Percentiles rank a stretch among this genome's conserved stretches.
These are phyloP conservation scores for Penicillium arizonense DNA, from an alignment of 495 filamentous ascomycete species.

Conservation along the genomic window DNA sequence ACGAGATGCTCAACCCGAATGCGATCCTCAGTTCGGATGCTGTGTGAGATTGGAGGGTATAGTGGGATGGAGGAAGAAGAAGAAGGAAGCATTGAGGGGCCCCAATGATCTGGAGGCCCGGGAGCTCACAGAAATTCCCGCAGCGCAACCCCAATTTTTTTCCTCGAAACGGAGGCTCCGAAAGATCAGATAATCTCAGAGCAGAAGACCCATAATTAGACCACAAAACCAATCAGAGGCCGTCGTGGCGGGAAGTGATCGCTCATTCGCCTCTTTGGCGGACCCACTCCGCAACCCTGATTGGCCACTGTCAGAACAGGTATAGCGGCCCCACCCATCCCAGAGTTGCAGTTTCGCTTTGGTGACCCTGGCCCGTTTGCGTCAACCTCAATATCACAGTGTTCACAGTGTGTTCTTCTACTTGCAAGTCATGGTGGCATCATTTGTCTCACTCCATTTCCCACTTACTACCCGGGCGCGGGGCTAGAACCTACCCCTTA, in stretches of 20 bases:
- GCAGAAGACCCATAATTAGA: background rate
- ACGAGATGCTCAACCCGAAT: background rate
- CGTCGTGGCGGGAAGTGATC: background rate
- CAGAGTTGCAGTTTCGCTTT: background rate
- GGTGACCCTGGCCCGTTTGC: background rate
- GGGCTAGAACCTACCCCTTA: no score
- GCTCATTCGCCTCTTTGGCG: background rate
- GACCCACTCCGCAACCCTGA: no score
- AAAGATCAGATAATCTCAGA: constrained; percentile 6
- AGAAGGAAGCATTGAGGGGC: background rate
- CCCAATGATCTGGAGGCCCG: background rate
- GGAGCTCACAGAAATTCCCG: background rate
- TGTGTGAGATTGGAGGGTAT: background rate
- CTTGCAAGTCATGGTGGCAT: background rate
- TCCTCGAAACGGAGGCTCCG: background rate
- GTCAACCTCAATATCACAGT: background rate
- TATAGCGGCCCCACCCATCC: background rate
- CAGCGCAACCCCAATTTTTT: constrained; percentile 2
- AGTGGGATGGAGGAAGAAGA: background rate
- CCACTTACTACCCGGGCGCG: no score
- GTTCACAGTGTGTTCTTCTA: background rate
- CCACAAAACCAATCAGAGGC: background rate
- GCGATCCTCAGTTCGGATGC: background rate
- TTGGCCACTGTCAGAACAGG: background rate
- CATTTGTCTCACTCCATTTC: background rate